Evolutionary conservation across 163 green algal species (phyloP), one percentile per base, ranked within the genome.

Genomic region (Chloromonas sp.): DNA sequence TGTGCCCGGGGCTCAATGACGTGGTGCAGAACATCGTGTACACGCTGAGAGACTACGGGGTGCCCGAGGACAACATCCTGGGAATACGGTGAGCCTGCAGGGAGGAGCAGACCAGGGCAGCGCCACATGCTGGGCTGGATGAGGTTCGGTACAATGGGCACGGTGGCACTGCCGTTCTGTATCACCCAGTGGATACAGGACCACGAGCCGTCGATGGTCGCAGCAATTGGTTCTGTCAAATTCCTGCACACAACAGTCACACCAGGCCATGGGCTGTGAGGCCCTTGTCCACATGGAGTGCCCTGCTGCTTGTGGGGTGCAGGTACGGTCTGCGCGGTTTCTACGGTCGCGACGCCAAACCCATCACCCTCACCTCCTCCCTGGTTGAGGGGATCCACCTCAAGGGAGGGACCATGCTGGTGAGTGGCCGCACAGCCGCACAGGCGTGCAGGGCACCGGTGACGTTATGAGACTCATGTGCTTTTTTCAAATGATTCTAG

Each of bases 1-100:
- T 99, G 74, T 99, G 97, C 87, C 97, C 97, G 5, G 97, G 97
- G 1, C 91, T 99, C 60, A 99, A 99, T 85, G 96, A 99, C 86
- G 97, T 99, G 58, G 89, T 98, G 2, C 93, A 97, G 83, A 93
- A 92, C 87, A 93, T 97, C 57, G 94, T 96, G 82, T 93, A 89
- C 87, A 97, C 95, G 74, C 91, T 98, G 78, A 87, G 87, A 0
- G 91, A 97, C 84, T 96, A 96, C 86, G 93, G 94, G 2, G 93
- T 96, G 62, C 89, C 91, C 0, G 93, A 95, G 91, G 94, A 96
- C 87, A 93, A 97, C 85, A 93, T 97, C 82, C 84, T 95, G 74
- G 93, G 94, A 84, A 95, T 97, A 85, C 86, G 84, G 81, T 87
- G 71, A 61, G 84, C 60, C 59, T 14, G 61, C 57, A 14, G 1